A percentile compares a stretch with the other conserved stretches of the same genome.
These are phyloP conservation scores for Cinchona pubescens DNA, from an alignment of 257 asterid species.

Conservation along the genomic window DNA sequence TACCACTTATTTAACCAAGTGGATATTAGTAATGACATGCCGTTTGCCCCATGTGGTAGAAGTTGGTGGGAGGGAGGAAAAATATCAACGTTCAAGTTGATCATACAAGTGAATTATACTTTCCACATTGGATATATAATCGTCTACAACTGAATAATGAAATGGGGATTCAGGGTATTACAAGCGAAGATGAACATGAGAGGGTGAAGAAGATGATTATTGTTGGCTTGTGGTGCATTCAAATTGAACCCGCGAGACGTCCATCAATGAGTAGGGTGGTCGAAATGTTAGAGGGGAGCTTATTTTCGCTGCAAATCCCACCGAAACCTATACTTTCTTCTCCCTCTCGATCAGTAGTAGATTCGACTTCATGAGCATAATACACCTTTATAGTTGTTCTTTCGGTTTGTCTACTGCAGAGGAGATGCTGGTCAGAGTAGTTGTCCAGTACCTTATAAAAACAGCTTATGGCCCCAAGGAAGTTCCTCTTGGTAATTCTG, in stretches of 20 bases:
- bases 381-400: no score
- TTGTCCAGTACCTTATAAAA: no score
- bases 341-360: constrained; percentile 6
- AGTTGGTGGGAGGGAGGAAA: constrained; percentile 33
- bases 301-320: constrained; percentile 27
- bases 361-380: background rate
- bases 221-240: no score
- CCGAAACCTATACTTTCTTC: constrained; percentile 29
- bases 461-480: no score
- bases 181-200: constrained; percentile 22
- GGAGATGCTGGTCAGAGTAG: no score
- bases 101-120: constrained; percentile 22
- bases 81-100: constrained; percentile 12
- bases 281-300: constrained; percentile 34
- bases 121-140: constrained; percentile 34
- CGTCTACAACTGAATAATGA: constrained; percentile 9
- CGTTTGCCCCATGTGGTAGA: background rate
- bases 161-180: background rate
- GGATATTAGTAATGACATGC: background rate
- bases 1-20: background rate
- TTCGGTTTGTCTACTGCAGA: no score
- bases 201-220: constrained; percentile 32
- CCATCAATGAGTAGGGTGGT: constrained; percentile 36
- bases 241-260: constrained; percentile 20
- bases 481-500: no score